A percentile compares a stretch with the other conserved stretches of the same genome.
These are phyloP conservation scores for Nectriaceae sp. DNA, from an alignment of 2,329 filamentous ascomycete species.

Conservation along the genomic window DNA sequence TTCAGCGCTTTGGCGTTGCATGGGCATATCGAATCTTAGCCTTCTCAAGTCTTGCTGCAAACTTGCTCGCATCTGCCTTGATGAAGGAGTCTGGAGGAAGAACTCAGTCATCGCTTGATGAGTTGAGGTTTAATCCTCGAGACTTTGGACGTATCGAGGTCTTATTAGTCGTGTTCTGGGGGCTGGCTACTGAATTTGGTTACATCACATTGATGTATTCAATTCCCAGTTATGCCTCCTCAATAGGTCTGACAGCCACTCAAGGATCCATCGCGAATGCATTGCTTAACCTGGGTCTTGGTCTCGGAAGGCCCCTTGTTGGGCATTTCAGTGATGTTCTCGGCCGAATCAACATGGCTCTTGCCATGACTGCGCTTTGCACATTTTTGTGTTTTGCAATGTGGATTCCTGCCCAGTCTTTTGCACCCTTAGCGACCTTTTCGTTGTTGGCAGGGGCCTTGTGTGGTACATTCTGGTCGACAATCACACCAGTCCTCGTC, in stretches of 20 bases:
- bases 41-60: constrained; percentile 1
- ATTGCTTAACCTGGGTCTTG: constrained; percentile 8
- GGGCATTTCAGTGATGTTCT: constrained; percentile 10
- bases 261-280: constrained; percentile 10
- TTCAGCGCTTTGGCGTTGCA: constrained; percentile 2
- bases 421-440: background rate
- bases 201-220: constrained; percentile 9
- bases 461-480: constrained; percentile 24
- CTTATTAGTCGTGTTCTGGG: constrained; percentile 9
- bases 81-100: constrained; percentile 2
- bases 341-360: constrained; percentile 10
- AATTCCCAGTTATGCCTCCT: constrained; percentile 8
- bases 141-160: constrained; percentile 7
- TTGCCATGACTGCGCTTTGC: constrained; percentile 1
- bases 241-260: constrained; percentile 4
- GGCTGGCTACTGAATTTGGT: constrained; percentile 3
- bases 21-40: constrained; percentile 12
- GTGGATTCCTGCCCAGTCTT: constrained; percentile 8
- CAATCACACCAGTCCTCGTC: constrained; percentile 58
- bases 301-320: constrained; percentile 3
- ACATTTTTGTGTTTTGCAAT: constrained; percentile 8
- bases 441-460: constrained; percentile 6
- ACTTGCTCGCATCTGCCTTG: background rate
- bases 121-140: background rate
- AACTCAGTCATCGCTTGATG: background rate